Evolutionary conservation across 2,329 filamentous ascomycete genomes (phyloP), one percentile per base, ranked within the genome.

Genomic region (Leptographium lundbergii): DNA sequence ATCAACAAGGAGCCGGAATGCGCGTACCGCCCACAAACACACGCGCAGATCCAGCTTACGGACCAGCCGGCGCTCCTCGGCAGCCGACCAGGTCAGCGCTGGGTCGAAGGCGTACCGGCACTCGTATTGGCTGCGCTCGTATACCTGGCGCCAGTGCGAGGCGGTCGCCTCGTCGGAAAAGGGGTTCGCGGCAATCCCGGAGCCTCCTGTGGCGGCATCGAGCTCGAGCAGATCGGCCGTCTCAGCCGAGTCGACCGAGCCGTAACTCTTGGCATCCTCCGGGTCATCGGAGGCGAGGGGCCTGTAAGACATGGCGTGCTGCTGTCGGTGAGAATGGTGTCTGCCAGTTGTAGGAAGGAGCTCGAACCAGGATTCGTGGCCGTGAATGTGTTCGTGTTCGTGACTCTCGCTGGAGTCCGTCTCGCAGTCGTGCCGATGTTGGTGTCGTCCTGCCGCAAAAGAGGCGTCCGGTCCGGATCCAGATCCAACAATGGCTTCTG

Each of bases 11-110:
- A 24, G n/a, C 54, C 29, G 14, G 48, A 13, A 10, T 4, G 11
- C 11, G 47, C 58, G 14, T 48, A 57, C 58, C 14, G 59, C 56
- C 58, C 58, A 59, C 24, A 57, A 25, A 53, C 54, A 60, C 13
- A 60, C 50, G n/a, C 54, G 53, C 36, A 56, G 48, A 54, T 62
- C 61, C 39, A 59, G 39, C 59, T 57, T 62, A 24, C 61, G 42
- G n/a, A 61, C 53, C 24, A 61, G 42, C 25, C 55, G 56, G 22
- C 36, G 54, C 48, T 61, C 60, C 45, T 60, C 58, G 10, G 45
- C 54, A 10, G 47, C 47, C 24, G 58, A 25, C 58, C 58, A 60
- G 6, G 34, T 25, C 25, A 57, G 14, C 25, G 36, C 27, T n/a
- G 58, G 58, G 34, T 60, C 58, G 19, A 60, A 57, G 1, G 19